These are phyloP conservation scores for Russula sp. DNA, from an alignment of 768 basidiomycete species.

Conservation along the genomic window DNA sequence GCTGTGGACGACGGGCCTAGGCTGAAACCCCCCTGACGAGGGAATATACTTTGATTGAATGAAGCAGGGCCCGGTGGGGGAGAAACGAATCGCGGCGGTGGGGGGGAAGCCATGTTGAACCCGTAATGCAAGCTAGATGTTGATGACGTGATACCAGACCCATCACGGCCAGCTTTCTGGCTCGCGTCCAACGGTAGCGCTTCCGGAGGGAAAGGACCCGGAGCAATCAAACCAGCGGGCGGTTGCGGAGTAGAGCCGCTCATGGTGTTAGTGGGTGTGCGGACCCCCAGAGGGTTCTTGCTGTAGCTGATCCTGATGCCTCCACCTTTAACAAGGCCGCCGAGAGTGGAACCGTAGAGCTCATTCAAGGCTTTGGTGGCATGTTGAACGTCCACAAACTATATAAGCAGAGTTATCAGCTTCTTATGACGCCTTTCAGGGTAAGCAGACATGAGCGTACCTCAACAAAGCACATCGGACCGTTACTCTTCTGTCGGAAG, in stretches of 20 bases:
- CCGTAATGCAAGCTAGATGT: slow-evolving; percentile 27
- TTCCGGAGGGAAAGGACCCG: slow-evolving; percentile 18
- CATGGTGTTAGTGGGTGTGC: slow-evolving; percentile 55
- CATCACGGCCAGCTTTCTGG: slow-evolving; percentile 25
- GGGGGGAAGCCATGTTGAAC: slow-evolving; percentile 30
- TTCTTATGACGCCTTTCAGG: neutral
- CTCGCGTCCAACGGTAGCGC: slow-evolving; percentile 21
- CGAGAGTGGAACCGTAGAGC: slow-evolving; percentile 85
- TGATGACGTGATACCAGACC: slow-evolving; percentile 28
- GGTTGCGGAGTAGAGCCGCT: slow-evolving; percentile 25
- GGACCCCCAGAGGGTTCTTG: slow-evolving; percentile 95
- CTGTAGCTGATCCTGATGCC: slow-evolving; percentile 97
- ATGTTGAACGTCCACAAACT: slow-evolving; percentile 86
- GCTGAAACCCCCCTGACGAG: slow-evolving; percentile 25
- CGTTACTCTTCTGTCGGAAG: slow-evolving; percentile 93
- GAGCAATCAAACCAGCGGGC: slow-evolving; percentile 14
- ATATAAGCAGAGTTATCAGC: slow-evolving; percentile 5
- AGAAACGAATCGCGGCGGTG: slow-evolving; percentile 33
- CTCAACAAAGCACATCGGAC: slow-evolving; percentile 99
- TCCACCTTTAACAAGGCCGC: slow-evolving; percentile 87
- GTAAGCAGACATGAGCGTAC: slow-evolving; percentile 31
- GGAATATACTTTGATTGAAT: slow-evolving; percentile 19
- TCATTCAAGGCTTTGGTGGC: slow-evolving; percentile 87
- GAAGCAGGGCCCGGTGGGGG: slow-evolving; percentile 27
- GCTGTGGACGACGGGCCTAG: slow-evolving; percentile 21